phyloP scores from a whole-genome alignment of 1,284 basidiomycete genomes.

The Fistulina hepatica region DNA sequence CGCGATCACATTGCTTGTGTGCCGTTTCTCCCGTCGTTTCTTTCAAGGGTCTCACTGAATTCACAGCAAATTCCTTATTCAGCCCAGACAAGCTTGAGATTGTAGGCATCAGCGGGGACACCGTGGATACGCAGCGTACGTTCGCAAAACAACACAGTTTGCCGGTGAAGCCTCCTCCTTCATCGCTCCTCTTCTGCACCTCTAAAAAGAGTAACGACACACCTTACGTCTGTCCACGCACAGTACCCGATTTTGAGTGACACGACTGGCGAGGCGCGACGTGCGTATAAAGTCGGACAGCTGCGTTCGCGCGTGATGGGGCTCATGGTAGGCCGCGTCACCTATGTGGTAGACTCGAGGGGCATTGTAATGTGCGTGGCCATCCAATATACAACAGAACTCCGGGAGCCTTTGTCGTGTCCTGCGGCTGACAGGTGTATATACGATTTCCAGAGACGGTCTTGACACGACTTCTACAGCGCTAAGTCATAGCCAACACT shows the following conservation, averaged over 20 bases:
- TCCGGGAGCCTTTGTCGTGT: too few relatives aligned
- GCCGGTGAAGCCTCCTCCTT: slow-evolving; percentile 32
- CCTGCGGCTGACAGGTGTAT: not conserved
- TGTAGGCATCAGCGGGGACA: slow-evolving; percentile 61
- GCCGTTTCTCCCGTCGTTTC: slow-evolving; percentile 10
- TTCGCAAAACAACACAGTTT: slow-evolving; percentile 67
- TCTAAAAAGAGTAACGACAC: not conserved
- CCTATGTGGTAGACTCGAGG: slow-evolving; percentile 63
- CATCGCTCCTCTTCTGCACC: not conserved
- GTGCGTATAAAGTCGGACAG: slow-evolving; percentile 53
- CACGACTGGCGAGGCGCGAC: slow-evolving; percentile 44
- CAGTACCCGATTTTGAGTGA: slow-evolving; percentile 73
- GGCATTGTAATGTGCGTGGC: slow-evolving; percentile 49
- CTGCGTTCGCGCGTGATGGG: slow-evolving; percentile 42
- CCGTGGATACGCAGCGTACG: slow-evolving; percentile 56
- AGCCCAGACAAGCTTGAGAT: slow-evolving; percentile 51
- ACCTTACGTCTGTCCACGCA: not conserved
- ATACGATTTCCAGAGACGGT: slow-evolving; percentile 31
- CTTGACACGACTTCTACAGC: slow-evolving; percentile 27
- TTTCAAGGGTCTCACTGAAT: not conserved
- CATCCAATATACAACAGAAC: not conserved
- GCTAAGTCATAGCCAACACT: slow-evolving; percentile 33
- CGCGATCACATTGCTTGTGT: slow-evolving; percentile 60
- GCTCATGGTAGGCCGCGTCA: slow-evolving; percentile 49
- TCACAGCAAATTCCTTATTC: slow-evolving; percentile 56